Evolutionary conservation across 176 grass and related monocot species (phyloP), one percentile per base, ranked within the genome.

Genomic region (Phragmites australis): DNA sequence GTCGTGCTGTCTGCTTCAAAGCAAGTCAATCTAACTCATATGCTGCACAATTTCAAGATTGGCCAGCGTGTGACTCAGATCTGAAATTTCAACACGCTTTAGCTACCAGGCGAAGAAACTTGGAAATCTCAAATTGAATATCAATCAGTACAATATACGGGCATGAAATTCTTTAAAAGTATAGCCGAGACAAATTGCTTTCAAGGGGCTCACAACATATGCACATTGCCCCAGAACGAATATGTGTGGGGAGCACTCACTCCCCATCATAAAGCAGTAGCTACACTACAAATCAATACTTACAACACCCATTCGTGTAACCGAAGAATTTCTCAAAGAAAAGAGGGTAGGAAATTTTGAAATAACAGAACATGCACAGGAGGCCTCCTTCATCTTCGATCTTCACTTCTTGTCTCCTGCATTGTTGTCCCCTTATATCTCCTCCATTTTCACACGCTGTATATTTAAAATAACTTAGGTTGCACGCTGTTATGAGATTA

Each of bases 271-370:
- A 81, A 71, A 22, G 25, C 15, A 50, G 72, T 66, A 81, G 59
- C 73, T 86, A 90, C 79, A 86, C 73, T 86, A 90, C 79, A 86
- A 73, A 39, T 78, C 83, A 58, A 72, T 90, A 85, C 73, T 82
- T 85, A 89, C 87, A 89, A 65, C 77, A 89, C 55, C 43, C 17
- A 70, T 70, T 48, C 31, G 52, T 69, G 53, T 31, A 57, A 74
- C 54, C 3, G 31, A 71, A 62, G 39, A 83, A 65, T 31, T 34
- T 73, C 16, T 46, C 32, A 30, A 68, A 19, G 79, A 84, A 21
- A 42, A 47, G 15, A 56, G 26, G 43, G 49, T 66, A 72, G n/a
- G 9, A 8, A 21, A 84, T 66, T 32, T 0, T 25, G 16, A 80
- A 83, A 86, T 50, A 72, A 81, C 62, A 76, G 51, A 69, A 62